Evolutionary conservation across 2,329 filamentous ascomycete genomes (phyloP), one percentile per base, ranked within the genome.

Genomic region (Grosmannia serpens): DNA sequence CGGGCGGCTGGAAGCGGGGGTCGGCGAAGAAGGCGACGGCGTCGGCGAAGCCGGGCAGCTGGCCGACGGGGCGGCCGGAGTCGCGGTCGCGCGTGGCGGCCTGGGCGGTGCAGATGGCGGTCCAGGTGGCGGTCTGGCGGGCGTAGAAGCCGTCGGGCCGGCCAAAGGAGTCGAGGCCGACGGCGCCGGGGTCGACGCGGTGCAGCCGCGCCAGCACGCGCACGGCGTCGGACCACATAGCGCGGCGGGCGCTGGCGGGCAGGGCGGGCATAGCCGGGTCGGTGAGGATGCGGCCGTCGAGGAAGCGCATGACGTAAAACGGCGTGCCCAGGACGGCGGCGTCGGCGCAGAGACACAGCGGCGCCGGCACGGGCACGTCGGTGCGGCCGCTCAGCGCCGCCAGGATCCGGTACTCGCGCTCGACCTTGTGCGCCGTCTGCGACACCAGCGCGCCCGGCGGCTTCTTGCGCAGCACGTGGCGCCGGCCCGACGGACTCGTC

Each of bases 271-370:
- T 85, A 35, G 86, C 77, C 50, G 91, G 87, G 72, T 97, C 90
- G 67, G 92, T 89, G 68, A 97, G 89, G 73, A 96, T 95, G 67
- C 94, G 86, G 24, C 94, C 94, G 68, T 95, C 88, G 61, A 97
- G 79, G 70, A 94, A 97, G 70, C 90, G 86, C 94, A 99, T 97
- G 68, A 97, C 86, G 75, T 99, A 97, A 72, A 97, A 99, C 7
- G 91, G 83, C 9, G 91, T 97, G 58, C 91, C 94, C 62, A 97
- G 78, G 44, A 97, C 78, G 59, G 73, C 74, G 47, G 78, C 75
- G 73, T 97, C 91, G 71, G 95, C 87, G 74, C 94, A 99, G 22
- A 97, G 81, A 67, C 86, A 87, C 70, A 90, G 87, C 13, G 89
- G 83, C 70, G 82, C 86, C 5, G 94, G 94, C 0, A 96, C 90